These are phyloP conservation scores for Trichosporon sp. DNA, from an alignment of 1,284 basidiomycete genomes.

Conservation along the genomic window DNA sequence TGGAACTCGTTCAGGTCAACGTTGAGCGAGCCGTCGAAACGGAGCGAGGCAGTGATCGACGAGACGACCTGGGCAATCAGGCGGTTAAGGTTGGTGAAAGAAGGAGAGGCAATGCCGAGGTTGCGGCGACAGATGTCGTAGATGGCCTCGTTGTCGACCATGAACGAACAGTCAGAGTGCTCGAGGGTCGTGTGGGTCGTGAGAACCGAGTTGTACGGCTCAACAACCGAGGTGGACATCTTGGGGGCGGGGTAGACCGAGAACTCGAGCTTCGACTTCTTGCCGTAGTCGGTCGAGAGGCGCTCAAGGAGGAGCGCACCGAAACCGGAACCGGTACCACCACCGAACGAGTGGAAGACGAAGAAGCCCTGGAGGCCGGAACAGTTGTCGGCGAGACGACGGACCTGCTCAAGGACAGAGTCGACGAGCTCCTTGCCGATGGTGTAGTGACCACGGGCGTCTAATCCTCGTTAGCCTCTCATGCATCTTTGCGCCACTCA, in stretches of 20 bases:
- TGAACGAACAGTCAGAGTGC: constrained; percentile 99
- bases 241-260: constrained; percentile 95
- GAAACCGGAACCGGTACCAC: constrained; percentile 98
- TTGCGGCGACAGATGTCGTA: constrained; percentile 99
- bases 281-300: constrained; percentile 96
- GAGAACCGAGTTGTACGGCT: constrained; percentile 98
- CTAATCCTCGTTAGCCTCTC: constrained; percentile 56
- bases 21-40: constrained; percentile 97
- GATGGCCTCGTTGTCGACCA: constrained; percentile 98
- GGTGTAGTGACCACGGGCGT: constrained; percentile 97
- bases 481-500: constrained; percentile 56
- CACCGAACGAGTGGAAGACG: constrained; percentile 99
- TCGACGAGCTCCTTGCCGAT: constrained; percentile 92
- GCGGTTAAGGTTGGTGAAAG: constrained; percentile 93
- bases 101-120: constrained; percentile 81
- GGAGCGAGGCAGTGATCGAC: constrained; percentile 93
- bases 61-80: constrained; percentile 98
- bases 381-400: constrained; percentile 96
- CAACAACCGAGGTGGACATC: constrained; percentile 94
- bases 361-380: constrained; percentile 99
- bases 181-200: constrained; percentile 99
- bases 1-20: constrained; percentile 99
- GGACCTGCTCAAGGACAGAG: constrained; percentile 91
- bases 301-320: constrained; percentile 95
- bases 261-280: constrained; percentile 99